Conservation (phyloP, 257 asterid species). For the Forsythia suspensa region DNA sequence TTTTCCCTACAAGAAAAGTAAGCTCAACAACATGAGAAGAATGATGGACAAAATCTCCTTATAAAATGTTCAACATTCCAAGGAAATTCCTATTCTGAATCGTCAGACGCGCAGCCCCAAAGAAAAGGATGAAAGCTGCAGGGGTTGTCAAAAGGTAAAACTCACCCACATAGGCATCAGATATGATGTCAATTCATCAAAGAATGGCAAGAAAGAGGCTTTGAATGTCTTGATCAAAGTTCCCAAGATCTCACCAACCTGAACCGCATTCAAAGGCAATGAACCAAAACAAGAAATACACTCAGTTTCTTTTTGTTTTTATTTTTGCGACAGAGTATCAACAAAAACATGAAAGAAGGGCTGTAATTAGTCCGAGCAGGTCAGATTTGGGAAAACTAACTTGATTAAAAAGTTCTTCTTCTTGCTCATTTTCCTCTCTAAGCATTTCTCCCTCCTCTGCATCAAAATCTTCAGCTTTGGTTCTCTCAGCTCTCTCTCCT, state of each 20-base stretch:
- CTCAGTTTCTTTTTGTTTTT: neutral
- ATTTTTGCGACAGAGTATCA: neutral
- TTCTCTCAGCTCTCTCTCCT: slow-evolving; percentile 81
- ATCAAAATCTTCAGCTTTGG: slow-evolving; percentile 98
- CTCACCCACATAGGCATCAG: slow-evolving; percentile 99
- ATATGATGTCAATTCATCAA: slow-evolving; percentile 80
- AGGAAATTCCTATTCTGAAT: neutral
- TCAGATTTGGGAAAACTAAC: slow-evolving; percentile 37
- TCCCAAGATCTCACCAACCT: slow-evolving; percentile 96
- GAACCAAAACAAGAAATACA: neutral
- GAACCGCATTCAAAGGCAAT: neutral
- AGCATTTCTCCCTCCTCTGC: slow-evolving; percentile 97
- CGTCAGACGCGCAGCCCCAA: neutral
- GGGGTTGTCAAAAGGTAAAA: slow-evolving; percentile 2
- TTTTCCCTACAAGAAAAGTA: slow-evolving; percentile 65
- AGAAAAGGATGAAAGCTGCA: neutral
- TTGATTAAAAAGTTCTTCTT: slow-evolving; percentile 97
- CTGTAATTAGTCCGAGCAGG: neutral
- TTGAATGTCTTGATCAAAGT: slow-evolving; percentile 89
- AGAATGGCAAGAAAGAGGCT: slow-evolving; percentile 92
- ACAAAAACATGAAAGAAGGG: neutral
- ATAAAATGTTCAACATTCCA: neutral
- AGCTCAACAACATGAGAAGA: neutral
- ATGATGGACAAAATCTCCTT: neutral
- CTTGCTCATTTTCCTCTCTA: slow-evolving; percentile 96